A percentile compares a stretch with the other conserved stretches of the same genome.
Evolutionary conservation across 1,139 yeast genomes (phyloP).

Genomic region (Geotrichum australiense): DNA sequence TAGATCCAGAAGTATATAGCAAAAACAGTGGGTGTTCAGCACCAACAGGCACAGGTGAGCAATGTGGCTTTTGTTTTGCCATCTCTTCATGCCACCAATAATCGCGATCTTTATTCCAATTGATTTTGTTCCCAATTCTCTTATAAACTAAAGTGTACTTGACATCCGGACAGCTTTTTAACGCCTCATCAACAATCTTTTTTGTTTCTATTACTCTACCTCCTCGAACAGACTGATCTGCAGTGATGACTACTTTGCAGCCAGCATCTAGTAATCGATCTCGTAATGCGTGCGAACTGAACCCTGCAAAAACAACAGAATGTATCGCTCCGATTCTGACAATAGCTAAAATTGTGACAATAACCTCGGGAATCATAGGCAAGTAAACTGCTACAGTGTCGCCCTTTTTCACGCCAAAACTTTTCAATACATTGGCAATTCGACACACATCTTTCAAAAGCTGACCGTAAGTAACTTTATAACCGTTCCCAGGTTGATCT

Average conservation of each 20-base stretch:
- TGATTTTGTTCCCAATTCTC: constrained; percentile 63
- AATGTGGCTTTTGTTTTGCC: constrained; percentile 56
- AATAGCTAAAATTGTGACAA: constrained; percentile 66
- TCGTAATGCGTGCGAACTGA: constrained; percentile 66
- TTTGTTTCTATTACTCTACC: constrained; percentile 78
- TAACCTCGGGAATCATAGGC: constrained; percentile 83
- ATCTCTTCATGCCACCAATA: constrained; percentile 79
- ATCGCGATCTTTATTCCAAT: constrained; percentile 56
- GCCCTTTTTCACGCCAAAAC: constrained; percentile 66
- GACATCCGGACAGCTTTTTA: constrained; percentile 62
- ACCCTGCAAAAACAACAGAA: constrained; percentile 81
- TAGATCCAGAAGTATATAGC: constrained; percentile 61
- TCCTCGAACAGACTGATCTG: constrained; percentile 77
- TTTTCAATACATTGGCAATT: constrained; percentile 36
- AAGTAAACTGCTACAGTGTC: constrained; percentile 80
- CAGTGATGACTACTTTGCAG: constrained; percentile 64
- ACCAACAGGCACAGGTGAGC: constrained; percentile 51
- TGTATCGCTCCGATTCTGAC: constrained; percentile 75
- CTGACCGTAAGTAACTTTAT: constrained; percentile 62
- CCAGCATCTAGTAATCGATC: constrained; percentile 76
- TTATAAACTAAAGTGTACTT: constrained; percentile 61
- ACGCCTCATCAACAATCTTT: constrained; percentile 75
- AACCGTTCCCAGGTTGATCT: constrained; percentile 63
- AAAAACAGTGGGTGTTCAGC: constrained; percentile 61
- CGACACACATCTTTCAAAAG: constrained; percentile 61